Base-by-base conservation (phyloP, 2,329 filamentous ascomycete genomes). In the Aspergillus puulaauensis region DNA sequence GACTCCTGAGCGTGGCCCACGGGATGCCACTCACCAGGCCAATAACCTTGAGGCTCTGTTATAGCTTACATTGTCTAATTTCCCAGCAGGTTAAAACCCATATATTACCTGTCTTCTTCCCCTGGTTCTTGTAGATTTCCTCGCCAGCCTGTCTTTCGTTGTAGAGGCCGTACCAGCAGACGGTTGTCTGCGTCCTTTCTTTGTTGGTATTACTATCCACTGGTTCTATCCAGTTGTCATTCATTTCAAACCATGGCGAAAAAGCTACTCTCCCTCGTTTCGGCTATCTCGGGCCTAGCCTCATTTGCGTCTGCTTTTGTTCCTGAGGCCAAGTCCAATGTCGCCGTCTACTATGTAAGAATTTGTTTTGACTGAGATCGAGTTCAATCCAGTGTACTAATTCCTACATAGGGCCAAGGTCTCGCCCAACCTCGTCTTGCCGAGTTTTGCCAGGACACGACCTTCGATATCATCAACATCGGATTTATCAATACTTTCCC, bases 401-500 rank as follows among this genome's bases (percentile, higher is more conserved):
- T 48, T 24, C 51, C 37, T 3, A 24, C 54, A 37, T 59, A 80
- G 77, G 83, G 83, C 48, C 82, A 85, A 76, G 82, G 83, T 59
- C 58, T 68, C 14, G 55, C 73, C 54, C 83, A 86, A 62, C 68
- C 73, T 21, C 73, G 78, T 17, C 74, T 86, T 21, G 69, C 75
- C 37, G 73, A 81, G 50, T 81, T 82, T 62, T 86, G 83, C 70
- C 65, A 76, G 39, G 79, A 84, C 53, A 70, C 76, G 0, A 76
- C 74, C 33, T 68, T 83, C 57, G 83, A 86, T 61, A 80, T 86
- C 49, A 81, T 86, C 67, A 81, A 80, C 59, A 69, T 86, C 58
- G 82, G 73, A 4, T 86, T 86, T 63, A 74, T 86, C 56, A 82
- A 82, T 61, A 62, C 72, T 40, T 85, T 85, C 64, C 83, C 83